phyloP scores from a whole-genome alignment of 2,329 filamentous ascomycete genomes.

The Canariomyces notabilis region DNA sequence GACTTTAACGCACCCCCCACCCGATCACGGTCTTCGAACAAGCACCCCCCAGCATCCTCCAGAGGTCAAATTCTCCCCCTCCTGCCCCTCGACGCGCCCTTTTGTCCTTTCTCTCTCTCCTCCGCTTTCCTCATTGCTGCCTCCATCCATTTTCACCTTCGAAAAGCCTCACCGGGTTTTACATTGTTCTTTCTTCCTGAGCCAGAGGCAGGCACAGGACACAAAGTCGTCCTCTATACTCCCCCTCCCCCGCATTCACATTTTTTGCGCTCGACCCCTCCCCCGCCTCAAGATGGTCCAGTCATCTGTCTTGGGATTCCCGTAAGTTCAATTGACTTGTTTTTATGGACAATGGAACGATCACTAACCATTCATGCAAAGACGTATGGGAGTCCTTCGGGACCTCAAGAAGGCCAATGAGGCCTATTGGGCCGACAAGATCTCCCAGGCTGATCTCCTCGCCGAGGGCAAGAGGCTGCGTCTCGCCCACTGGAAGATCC shows the following conservation, averaged over 20 bases:
- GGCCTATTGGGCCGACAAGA: slow-evolving; percentile 93
- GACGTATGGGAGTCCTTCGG: slow-evolving; percentile 92
- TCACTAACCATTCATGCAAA: slow-evolving; percentile 46
- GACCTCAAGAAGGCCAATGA: slow-evolving; percentile 99
- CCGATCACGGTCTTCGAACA: slow-evolving; percentile 19
- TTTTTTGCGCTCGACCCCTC: slow-evolving; percentile 14
- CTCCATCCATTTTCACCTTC: slow-evolving; percentile 4
- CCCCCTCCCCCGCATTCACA: slow-evolving; percentile 16
- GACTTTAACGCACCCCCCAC: slow-evolving; percentile 11
- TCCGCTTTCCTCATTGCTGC: slow-evolving; percentile 10
- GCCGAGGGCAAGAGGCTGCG: slow-evolving; percentile 95
- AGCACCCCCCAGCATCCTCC: slow-evolving; percentile 3
- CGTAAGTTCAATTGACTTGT: slow-evolving; percentile 41
- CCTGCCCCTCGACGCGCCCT: slow-evolving; percentile 9
- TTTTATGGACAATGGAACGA: slow-evolving; percentile 50
- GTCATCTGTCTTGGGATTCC: slow-evolving; percentile 89
- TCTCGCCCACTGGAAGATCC: slow-evolving; percentile 98
- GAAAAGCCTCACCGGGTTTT: slow-evolving; percentile 6
- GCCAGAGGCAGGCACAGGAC: slow-evolving; percentile 16
- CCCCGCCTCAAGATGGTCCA: slow-evolving; percentile 48
- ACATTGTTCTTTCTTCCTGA: slow-evolving; percentile 2
- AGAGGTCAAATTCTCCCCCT: slow-evolving; percentile 17
- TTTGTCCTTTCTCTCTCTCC: slow-evolving; percentile 8
- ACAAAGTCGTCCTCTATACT: slow-evolving; percentile 13
- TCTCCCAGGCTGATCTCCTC: slow-evolving; percentile 85